phyloP scores from a whole-genome alignment of 2,329 filamentous ascomycete species.

The Cladorrhinum sp. region DNA sequence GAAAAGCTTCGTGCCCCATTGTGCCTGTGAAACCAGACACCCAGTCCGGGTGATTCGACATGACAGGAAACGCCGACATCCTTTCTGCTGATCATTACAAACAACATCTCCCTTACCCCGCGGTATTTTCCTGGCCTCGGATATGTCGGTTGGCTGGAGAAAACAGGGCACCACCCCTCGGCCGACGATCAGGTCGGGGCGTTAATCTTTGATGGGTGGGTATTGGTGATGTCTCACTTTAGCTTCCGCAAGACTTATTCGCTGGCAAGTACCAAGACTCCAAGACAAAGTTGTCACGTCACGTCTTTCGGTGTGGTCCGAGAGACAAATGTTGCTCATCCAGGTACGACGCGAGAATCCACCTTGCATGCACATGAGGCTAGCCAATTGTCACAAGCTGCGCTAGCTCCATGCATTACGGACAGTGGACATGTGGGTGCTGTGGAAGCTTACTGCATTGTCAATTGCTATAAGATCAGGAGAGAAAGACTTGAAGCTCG shows the following conservation, averaged over 20 bases:
- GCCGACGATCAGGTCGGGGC: background rate
- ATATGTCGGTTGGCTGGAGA: background rate
- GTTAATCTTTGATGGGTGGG: background rate
- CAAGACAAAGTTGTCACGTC: background rate
- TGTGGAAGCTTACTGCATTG: background rate
- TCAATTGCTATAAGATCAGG: background rate
- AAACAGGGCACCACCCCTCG: background rate
- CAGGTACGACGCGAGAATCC: background rate
- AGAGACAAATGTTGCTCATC: background rate
- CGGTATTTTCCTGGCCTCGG: background rate
- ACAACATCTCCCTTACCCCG: background rate
- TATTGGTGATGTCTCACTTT: background rate
- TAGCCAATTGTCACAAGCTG: background rate
- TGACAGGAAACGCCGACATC: background rate
- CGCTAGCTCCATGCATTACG: background rate
- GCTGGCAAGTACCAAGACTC: background rate
- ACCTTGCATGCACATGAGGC: slow-evolving; percentile 2
- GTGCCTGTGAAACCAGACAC: background rate
- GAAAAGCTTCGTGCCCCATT: background rate
- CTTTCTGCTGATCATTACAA: background rate
- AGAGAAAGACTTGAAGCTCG: background rate
- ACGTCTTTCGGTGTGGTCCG: background rate
- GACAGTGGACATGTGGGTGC: background rate
- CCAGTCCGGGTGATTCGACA: background rate
- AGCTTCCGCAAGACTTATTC: background rate